phyloP scores from a whole-genome alignment of 768 basidiomycete genomes.

The Termitomyces sp. region DNA sequence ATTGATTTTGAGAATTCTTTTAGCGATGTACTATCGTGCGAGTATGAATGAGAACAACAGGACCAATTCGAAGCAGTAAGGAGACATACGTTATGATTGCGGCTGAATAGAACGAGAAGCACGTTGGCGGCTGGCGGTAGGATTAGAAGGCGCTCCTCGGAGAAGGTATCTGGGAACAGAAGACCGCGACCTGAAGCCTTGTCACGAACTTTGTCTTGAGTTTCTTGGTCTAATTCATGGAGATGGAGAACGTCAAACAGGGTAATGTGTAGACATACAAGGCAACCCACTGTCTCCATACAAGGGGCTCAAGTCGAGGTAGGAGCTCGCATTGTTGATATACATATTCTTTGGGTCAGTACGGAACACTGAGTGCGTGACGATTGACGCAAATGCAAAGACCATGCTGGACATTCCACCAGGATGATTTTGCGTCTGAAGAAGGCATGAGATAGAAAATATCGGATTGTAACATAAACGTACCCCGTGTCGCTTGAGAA shows the following conservation, averaged over 20 bases:
- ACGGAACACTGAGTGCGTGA: conserved; percentile 51
- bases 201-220: conserved; percentile 45
- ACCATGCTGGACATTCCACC: conserved; percentile 61
- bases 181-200: conserved; percentile 48
- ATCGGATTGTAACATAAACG: conserved; percentile 21
- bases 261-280: neutral
- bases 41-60: neutral
- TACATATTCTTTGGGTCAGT: conserved; percentile 41
- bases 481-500: conserved; percentile 43
- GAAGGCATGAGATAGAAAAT: neutral
- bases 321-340: conserved; percentile 53
- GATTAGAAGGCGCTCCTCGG: conserved; percentile 50
- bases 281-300: conserved; percentile 47
- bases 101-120: conserved; percentile 52
- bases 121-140: conserved; percentile 54
- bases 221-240: conserved; percentile 28
- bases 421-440: conserved; percentile 34
- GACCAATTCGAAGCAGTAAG: neutral
- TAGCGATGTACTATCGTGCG: conserved; percentile 43
- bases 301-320: conserved; percentile 55
- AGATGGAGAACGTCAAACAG: neutral
- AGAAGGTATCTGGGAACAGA: conserved; percentile 53
- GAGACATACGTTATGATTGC: conserved; percentile 55
- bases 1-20: conserved; percentile 53
- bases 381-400: conserved; percentile 60